Percentiles rank a stretch among this genome's conserved stretches.
These are phyloP conservation scores for Solanum okadae DNA, from an alignment of 257 asterid genomes.

Conservation along the genomic window DNA sequence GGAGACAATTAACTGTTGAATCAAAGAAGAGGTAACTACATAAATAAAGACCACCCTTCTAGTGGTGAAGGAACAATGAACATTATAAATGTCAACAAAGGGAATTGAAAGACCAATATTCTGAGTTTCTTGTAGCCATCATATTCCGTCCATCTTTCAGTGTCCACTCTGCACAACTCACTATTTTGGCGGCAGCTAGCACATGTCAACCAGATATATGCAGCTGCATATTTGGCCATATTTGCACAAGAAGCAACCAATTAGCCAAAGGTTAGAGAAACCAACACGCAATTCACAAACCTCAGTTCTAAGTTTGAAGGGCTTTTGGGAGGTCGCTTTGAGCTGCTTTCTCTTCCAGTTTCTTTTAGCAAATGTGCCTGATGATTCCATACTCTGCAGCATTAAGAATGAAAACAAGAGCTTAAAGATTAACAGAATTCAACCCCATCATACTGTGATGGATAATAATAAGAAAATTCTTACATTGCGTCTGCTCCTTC, in stretches of 20 bases:
- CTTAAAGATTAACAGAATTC: neutral
- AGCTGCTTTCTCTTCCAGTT: conserved; percentile 45
- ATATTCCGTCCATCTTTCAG: neutral
- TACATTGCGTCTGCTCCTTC: conserved; percentile 58
- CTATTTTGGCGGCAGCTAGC: neutral
- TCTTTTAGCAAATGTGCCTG: conserved; percentile 32
- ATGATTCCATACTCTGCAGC: conserved; percentile 63
- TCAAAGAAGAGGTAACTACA: neutral
- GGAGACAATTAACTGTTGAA: neutral
- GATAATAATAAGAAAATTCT: conserved; percentile 8
- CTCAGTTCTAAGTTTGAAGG: conserved; percentile 81
- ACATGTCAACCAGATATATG: neutral
- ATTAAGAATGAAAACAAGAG: conserved; percentile 7
- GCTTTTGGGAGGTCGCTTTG: conserved; percentile 55
- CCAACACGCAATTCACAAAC: conserved; percentile 13
- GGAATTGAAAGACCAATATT: neutral
- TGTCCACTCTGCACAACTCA: neutral
- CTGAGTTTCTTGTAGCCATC: neutral
- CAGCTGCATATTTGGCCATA: neutral
- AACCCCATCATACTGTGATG: neutral
- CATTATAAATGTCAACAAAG: neutral
- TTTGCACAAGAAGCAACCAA: neutral
- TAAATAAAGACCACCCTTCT: neutral
- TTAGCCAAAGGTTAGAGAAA: neutral
- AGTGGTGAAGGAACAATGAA: neutral